Evolutionary conservation across 495 filamentous ascomycete genomes (phyloP).

Genomic region (Podospora conica): DNA sequence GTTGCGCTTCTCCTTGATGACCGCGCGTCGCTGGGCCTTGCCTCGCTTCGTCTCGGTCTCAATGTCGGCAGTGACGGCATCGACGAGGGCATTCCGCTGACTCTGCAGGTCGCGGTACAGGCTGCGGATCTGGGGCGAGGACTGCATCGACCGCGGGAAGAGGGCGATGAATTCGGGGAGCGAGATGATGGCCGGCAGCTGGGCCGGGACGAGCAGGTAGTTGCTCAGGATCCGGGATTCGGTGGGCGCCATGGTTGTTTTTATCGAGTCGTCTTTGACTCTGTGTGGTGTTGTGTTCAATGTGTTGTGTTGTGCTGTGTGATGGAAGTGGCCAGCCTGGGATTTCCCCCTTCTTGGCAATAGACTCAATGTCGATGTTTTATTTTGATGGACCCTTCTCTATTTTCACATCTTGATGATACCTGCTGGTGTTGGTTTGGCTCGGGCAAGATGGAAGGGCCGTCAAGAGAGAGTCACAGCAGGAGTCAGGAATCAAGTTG

Average conservation of each 20-base stretch:
- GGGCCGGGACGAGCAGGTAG: constrained; percentile 70
- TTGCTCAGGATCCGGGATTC: constrained; percentile 67
- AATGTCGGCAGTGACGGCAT: constrained; percentile 63
- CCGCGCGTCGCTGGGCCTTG: constrained; percentile 54
- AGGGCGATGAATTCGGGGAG: constrained; percentile 68
- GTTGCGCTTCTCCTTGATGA: constrained; percentile 49
- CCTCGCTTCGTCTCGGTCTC: constrained; percentile 58
- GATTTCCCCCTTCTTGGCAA: neutral
- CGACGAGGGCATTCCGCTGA: constrained; percentile 60
- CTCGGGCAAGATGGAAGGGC: neutral
- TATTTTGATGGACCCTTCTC: neutral
- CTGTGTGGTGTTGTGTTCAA: neutral
- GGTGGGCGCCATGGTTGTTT: constrained; percentile 65
- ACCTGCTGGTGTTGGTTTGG: neutral
- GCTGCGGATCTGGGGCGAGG: constrained; percentile 62
- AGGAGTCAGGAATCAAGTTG: neutral
- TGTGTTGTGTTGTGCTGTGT: neutral
- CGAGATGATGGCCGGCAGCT: constrained; percentile 64
- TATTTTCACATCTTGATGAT: neutral
- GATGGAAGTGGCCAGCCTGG: too few species aligned
- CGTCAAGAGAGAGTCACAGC: neutral
- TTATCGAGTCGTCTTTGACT: neutral
- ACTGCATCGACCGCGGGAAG: constrained; percentile 64
- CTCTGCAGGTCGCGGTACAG: constrained; percentile 78
- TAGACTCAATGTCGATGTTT: neutral